Percentiles rank a stretch among this genome's conserved stretches.
Conservation (phyloP, 495 filamentous ascomycete species). For the Aspergillus taichungensis region DNA sequence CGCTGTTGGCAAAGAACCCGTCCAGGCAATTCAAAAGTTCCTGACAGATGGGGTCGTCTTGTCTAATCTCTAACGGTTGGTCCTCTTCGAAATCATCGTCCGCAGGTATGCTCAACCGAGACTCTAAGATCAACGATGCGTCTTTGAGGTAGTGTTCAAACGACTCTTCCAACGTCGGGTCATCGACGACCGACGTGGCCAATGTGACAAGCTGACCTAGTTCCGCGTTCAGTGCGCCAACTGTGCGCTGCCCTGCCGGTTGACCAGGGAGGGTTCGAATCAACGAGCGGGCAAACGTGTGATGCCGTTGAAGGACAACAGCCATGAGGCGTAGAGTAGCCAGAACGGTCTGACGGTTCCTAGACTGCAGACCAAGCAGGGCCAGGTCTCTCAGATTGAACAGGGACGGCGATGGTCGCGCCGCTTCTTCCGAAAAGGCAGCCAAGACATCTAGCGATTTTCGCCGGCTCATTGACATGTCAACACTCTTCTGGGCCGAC, state of each 20-base stretch:
- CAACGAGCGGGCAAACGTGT: constrained; percentile 71
- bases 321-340: constrained; percentile 80
- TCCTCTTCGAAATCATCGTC: constrained; percentile 19
- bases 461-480: constrained; percentile 56
- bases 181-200: constrained; percentile 60
- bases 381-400: constrained; percentile 94
- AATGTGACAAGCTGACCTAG: constrained; percentile 64
- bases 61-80: constrained; percentile 40
- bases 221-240: constrained; percentile 74
- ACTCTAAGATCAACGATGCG: constrained; percentile 66
- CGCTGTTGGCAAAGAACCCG: constrained; percentile 78
- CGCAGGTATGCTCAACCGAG: constrained; percentile 43
- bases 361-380: constrained; percentile 71
- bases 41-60: constrained; percentile 68
- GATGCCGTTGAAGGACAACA: constrained; percentile 77
- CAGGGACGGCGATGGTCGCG: constrained; percentile 69
- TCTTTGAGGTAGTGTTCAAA: constrained; percentile 83
- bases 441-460: constrained; percentile 84
- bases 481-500: constrained; percentile 41
- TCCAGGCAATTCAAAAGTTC: constrained; percentile 60
- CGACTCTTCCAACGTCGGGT: constrained; percentile 62
- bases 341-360: constrained; percentile 77
- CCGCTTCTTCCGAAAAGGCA: constrained; percentile 54
- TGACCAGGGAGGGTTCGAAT: constrained; percentile 57
- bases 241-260: constrained; percentile 54